phyloP scores from a whole-genome alignment of 73 alveolate species.

The Paramecium biaurelia region DNA sequence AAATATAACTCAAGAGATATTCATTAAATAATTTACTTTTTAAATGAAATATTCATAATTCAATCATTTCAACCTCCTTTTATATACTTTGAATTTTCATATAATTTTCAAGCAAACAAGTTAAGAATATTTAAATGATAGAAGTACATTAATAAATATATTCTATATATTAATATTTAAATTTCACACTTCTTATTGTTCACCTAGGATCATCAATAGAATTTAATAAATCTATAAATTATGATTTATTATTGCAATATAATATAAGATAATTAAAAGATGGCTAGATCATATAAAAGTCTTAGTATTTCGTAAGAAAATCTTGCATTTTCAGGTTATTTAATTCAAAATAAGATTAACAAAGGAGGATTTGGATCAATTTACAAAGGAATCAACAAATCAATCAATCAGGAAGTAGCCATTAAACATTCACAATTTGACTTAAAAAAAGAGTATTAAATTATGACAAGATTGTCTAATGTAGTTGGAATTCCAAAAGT shows the following conservation, averaged over 20 bases:
- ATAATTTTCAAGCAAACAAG: background rate
- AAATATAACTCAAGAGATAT: no score
- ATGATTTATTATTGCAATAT: background rate
- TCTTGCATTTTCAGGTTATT: background rate
- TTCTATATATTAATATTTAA: background rate
- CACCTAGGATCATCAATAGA: background rate
- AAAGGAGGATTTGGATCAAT: slow-evolving; percentile 12
- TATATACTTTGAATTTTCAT: background rate
- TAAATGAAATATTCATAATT: no score
- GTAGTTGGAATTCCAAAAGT: background rate
- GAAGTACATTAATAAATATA: background rate
- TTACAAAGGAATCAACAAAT: background rate
- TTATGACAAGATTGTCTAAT: background rate
- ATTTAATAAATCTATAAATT: background rate
- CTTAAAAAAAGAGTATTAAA: background rate
- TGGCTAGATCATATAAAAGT: background rate
- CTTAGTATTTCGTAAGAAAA: background rate
- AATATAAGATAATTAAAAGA: background rate
- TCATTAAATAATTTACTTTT: no score
- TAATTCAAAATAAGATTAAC: background rate
- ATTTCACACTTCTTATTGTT: background rate
- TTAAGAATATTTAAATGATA: background rate
- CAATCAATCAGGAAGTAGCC: background rate
- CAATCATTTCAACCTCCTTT: background rate
- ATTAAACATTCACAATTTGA: background rate